phyloP scores from a whole-genome alignment of 2,329 filamentous ascomycete species.

The Zymoseptoria tritici region DNA sequence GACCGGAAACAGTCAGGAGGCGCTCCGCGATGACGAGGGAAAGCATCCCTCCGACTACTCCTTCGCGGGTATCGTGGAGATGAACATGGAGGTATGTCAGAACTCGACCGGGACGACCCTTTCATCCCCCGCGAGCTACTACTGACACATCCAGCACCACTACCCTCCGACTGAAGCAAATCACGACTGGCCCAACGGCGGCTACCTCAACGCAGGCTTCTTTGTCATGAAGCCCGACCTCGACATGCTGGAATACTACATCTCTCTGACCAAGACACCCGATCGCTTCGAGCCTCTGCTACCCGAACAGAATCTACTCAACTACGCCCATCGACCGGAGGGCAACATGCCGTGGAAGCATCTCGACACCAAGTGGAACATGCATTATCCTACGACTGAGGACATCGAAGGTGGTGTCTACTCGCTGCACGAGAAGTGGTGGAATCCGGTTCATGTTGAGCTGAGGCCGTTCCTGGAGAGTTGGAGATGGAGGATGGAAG shows the following conservation, averaged over 20 bases:
- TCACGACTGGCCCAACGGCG: constrained; percentile 24
- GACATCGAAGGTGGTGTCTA: constrained; percentile 32
- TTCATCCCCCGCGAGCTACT: constrained; percentile 1
- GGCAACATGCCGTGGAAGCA: constrained; percentile 35
- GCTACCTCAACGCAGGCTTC: constrained; percentile 34
- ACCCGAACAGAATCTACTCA: constrained; percentile 32
- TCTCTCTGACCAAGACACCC: constrained; percentile 23
- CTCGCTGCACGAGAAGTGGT: constrained; percentile 37
- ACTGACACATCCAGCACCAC: constrained; percentile 19
- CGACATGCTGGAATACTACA: constrained; percentile 30
- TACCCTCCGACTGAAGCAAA: constrained; percentile 29
- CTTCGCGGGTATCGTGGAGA: constrained; percentile 29
- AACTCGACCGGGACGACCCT: not conserved
- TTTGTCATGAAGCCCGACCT: constrained; percentile 30
- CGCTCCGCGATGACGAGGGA: constrained; percentile 18
- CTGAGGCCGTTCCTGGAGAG: constrained; percentile 28
- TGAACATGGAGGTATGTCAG: constrained; percentile 8
- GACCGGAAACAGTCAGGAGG: constrained; percentile 9
- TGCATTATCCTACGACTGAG: constrained; percentile 30
- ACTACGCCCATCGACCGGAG: constrained; percentile 25
- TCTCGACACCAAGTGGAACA: constrained; percentile 33
- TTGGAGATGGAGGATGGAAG: constrained; percentile 32
- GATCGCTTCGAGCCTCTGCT: constrained; percentile 29
- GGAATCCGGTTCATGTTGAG: constrained; percentile 28
- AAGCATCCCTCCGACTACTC: constrained; percentile 28